Conservation (phyloP, 2,329 filamentous ascomycete species). For the Fusarium acutatum region DNA sequence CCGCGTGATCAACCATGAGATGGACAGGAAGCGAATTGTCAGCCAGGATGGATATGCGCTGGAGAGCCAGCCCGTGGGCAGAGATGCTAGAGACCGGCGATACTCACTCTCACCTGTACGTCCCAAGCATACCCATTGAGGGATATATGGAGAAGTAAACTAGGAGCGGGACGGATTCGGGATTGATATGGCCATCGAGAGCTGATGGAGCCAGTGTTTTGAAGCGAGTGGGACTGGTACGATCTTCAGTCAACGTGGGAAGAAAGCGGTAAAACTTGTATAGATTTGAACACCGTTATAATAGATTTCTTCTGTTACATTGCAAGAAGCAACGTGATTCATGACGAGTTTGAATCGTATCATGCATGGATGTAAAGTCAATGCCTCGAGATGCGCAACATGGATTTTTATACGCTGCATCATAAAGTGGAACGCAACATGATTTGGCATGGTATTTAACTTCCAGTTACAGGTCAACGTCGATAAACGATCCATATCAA, state of each 20-base stretch:
- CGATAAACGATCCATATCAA: not conserved
- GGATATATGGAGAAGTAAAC: not conserved
- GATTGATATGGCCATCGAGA: not conserved
- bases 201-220: not conserved
- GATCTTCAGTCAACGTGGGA: not conserved
- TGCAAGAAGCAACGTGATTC: not conserved
- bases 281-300: not conserved
- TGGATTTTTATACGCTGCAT: not conserved
- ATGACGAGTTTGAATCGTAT: not conserved
- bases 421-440: not conserved
- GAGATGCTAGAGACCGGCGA: conserved; percentile 3
- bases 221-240: conserved; percentile 4
- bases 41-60: conserved; percentile 39
- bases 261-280: not conserved
- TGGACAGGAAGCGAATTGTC: conserved; percentile 29
- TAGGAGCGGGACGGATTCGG: not conserved
- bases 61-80: conserved; percentile 29
- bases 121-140: not conserved
- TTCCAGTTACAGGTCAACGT: not conserved
- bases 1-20: conserved; percentile 34
- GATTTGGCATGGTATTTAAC: not conserved
- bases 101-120: conserved; percentile 21
- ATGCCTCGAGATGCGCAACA: conserved; percentile 1
- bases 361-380: conserved; percentile 1
- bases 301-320: conserved; percentile 13